Evolutionary conservation across 768 basidiomycete species (phyloP), one percentile per base, ranked within the genome.

Genomic region (Pleurotus sapidus): DNA sequence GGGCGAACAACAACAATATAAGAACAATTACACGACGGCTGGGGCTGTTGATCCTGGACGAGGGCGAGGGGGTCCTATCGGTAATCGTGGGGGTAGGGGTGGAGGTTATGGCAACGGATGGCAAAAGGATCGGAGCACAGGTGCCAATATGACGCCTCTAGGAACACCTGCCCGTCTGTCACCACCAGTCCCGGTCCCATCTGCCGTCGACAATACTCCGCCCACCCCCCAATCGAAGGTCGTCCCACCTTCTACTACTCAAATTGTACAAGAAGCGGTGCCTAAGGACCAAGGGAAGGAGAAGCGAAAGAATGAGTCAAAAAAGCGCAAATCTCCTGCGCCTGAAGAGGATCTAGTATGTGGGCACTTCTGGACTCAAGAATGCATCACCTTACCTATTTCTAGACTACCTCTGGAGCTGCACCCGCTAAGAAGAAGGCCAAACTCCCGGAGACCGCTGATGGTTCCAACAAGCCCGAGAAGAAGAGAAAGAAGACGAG

Each of bases 111-210:
- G 63, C 18, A 60, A 49, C 72, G 74, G 72, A 37, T 61, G 69
- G 49, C 61, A 59, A 14, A 62, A 70, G 37, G 55, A 64, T 58
- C 58, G 58, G 25, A 73, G 68, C 2, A 86, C 86, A 46, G 90
- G 90, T 60, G 82, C 88, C 64, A 93, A 93, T 63, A 80, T 70
- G 64, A 88, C 81, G 30, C 90, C 89, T 40, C 73, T 93, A 55
- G 90, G 90, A 55, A 79, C 84, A 14, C 83, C 87, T 6, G 78
- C 65, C 20, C 72, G 72, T 48, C 69, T 67, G 58, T 74, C 77
- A 34, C 72, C 70, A 46, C 68, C 66, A 14, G 40, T 65, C 23
- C 57, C 63, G 37, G 59, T 70, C 5, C 46, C 60, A 5, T 54
- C 64, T 42, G 5, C 15, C 12, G 51, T n/a, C n/a, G 39, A 54